Evolutionary conservation across 768 basidiomycete genomes (phyloP).

Genomic region (Pholiota molesta): DNA sequence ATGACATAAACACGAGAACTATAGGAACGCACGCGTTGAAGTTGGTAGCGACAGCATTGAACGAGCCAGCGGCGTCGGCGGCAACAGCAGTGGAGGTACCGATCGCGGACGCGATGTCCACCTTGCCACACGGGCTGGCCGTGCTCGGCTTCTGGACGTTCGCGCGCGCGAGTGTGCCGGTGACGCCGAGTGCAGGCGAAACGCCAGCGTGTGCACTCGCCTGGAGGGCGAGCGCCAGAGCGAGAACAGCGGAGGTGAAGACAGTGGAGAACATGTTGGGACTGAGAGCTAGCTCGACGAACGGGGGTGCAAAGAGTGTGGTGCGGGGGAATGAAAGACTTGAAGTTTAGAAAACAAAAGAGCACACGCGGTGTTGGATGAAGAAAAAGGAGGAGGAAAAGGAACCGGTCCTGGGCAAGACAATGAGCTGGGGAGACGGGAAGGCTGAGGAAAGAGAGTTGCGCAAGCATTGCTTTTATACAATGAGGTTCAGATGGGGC

Average conservation of each 20-base stretch:
- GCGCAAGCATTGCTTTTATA: constrained; percentile 12
- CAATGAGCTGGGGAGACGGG: constrained; percentile 20
- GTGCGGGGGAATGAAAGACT: constrained; percentile 5
- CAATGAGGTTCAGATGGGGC: too few relatives aligned
- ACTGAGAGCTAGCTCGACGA: not conserved
- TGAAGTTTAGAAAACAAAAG: constrained; percentile 16
- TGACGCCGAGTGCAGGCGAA: constrained; percentile 43
- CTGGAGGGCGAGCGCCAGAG: constrained; percentile 37
- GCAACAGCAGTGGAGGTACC: constrained; percentile 39
- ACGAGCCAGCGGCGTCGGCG: constrained; percentile 44
- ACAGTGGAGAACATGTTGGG: constrained; percentile 32
- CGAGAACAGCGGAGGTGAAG: constrained; percentile 31
- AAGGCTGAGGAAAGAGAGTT: constrained; percentile 14
- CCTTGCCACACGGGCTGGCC: constrained; percentile 41
- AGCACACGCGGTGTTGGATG: constrained; percentile 21
- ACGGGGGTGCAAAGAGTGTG: constrained; percentile 6
- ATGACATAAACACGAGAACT: not conserved
- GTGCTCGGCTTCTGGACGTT: constrained; percentile 38
- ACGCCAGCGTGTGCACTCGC: constrained; percentile 45
- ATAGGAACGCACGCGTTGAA: constrained; percentile 45
- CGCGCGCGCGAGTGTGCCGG: constrained; percentile 26
- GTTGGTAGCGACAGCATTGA: constrained; percentile 43
- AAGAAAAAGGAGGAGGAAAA: constrained; percentile 16
- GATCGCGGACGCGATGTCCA: constrained; percentile 42
- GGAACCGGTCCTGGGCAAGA: constrained; percentile 35